These are phyloP conservation scores for Nannochloropsis gaditana DNA, from an alignment of 108 stramenopile genomes.

Conservation along the genomic window DNA sequence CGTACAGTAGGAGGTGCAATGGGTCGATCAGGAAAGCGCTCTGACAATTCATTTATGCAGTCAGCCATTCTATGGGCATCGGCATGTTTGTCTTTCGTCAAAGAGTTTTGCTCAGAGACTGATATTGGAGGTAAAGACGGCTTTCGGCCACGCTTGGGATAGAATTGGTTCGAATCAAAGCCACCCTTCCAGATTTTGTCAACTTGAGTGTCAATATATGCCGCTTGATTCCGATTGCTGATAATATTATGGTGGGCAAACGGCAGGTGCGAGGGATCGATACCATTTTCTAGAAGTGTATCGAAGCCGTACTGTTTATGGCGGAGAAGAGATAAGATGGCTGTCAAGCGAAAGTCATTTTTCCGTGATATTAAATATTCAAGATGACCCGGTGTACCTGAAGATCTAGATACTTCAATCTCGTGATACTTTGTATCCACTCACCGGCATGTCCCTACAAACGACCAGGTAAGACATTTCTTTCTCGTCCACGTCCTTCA, in stretches of 20 bases:
- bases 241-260: constrained; percentile 65
- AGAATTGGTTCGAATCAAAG: background rate
- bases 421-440: background rate
- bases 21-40: too few species aligned
- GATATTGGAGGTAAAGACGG: background rate
- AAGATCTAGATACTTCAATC: background rate
- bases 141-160: background rate
- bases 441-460: background rate
- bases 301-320: constrained; percentile 14
- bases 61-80: background rate
- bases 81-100: background rate
- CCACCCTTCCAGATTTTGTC: constrained; percentile 9
- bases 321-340: background rate
- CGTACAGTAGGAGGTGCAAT: background rate
- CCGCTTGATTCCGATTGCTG: constrained; percentile 40
- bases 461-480: background rate
- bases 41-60: too few species aligned
- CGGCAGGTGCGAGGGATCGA: constrained; percentile 68
- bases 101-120: background rate
- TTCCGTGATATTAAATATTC: background rate
- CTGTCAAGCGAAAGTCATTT: background rate
- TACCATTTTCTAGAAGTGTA: background rate
- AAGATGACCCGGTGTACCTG: background rate
- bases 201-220: constrained; percentile 24
- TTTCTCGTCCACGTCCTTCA: constrained; percentile 42